Percentiles rank a stretch among this genome's conserved stretches.
Evolutionary conservation across 2,329 filamentous ascomycete species (phyloP).

Genomic region (Fusarium praegraminearum): DNA sequence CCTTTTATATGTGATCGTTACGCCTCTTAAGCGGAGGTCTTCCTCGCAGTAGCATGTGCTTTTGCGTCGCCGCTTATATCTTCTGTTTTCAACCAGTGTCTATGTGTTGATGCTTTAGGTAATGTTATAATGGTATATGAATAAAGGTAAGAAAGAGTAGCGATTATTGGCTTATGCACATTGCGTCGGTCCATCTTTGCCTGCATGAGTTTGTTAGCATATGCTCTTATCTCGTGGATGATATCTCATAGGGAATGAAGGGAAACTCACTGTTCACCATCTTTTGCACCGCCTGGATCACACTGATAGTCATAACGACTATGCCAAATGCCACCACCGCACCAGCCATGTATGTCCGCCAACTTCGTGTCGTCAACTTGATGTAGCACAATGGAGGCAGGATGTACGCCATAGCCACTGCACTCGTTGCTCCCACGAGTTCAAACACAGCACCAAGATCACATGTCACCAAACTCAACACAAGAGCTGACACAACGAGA

Average conservation of each 20-base stretch:
- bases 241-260: neutral
- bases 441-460: conserved; percentile 96
- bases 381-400: conserved; percentile 95
- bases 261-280: conserved; percentile 63
- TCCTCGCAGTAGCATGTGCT: conserved; percentile 10
- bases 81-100: conserved; percentile 20
- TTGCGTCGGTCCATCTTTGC: conserved; percentile 45
- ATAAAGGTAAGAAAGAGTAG: conserved; percentile 12
- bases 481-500: conserved; percentile 83
- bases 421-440: conserved; percentile 93
- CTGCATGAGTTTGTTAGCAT: conserved; percentile 37
- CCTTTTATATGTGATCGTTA: conserved; percentile 31
- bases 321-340: conserved; percentile 82
- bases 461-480: conserved; percentile 85
- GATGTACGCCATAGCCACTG: conserved; percentile 94
- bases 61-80: conserved; percentile 6
- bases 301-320: conserved; percentile 82
- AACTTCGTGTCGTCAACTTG: conserved; percentile 83
- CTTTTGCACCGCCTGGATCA: conserved; percentile 78
- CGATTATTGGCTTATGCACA: conserved; percentile 37
- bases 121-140: conserved; percentile 21
- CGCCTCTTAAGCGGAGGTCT: neutral
- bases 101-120: conserved; percentile 32
- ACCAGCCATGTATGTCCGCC: conserved; percentile 78
- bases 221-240: neutral